Evolutionary conservation across 305 asterid genomes (phyloP).

Genomic region (Euphrasia arctica): DNA sequence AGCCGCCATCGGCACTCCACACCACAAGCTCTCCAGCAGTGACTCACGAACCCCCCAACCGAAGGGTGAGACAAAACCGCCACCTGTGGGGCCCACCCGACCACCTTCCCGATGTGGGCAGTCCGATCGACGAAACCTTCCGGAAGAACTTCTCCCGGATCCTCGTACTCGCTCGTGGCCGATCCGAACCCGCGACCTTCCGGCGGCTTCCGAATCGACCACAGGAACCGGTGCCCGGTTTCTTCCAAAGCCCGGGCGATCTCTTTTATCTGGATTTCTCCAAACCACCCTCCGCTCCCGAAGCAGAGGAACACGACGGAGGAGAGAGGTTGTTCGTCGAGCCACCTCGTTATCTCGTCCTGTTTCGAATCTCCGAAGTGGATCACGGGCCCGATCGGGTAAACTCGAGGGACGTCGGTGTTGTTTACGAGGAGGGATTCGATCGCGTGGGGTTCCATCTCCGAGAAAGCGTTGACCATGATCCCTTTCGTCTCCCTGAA

Average conservation of each 20-base stretch:
- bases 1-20: conserved; percentile 3
- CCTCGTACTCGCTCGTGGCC: neutral
- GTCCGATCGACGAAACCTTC: neutral
- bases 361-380: neutral
- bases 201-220: neutral
- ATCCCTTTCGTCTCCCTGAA: neutral
- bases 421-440: neutral
- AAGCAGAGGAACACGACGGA: conserved; percentile 1
- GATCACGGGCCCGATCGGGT: neutral
- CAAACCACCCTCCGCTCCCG: neutral
- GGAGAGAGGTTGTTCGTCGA: neutral
- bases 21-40: conserved; percentile 9
- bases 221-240: neutral
- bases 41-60: neutral
- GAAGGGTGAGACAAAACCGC: conserved; percentile 3
- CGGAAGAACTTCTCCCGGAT: conserved; percentile 2
- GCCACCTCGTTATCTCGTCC: neutral
- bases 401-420: neutral
- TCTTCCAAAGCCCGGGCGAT: neutral
- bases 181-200: too few species aligned
- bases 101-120: neutral
- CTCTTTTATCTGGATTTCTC: neutral
- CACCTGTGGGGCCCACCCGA: conserved; percentile 10
- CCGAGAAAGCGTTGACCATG: neutral
- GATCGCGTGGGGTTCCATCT: neutral